Percentiles rank a stretch among this genome's conserved stretches.
Conservation (phyloP, 345 rosid genomes). For the Salix dunnii region DNA sequence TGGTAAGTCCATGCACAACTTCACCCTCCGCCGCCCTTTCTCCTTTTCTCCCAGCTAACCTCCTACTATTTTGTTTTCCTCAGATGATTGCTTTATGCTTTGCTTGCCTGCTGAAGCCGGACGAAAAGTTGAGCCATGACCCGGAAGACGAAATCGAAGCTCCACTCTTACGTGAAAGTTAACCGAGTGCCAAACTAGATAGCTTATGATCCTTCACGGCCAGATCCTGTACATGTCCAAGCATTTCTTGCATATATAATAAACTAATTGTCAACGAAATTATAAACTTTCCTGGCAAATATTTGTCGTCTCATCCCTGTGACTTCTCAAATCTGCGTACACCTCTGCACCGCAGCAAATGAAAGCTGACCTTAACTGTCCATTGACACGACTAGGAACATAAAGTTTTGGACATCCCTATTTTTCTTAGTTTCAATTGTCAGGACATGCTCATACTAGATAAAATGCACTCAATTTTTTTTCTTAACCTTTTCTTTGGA, state of each 20-base stretch:
- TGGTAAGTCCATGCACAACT: constrained; percentile 24
- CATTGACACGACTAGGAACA: neutral
- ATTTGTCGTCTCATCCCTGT: neutral
- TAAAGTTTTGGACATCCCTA: neutral
- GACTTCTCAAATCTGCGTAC: neutral
- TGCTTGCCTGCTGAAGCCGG: constrained; percentile 36
- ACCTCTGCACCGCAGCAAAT: too few relatives aligned
- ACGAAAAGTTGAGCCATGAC: constrained; percentile 7
- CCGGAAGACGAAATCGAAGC: constrained; percentile 32
- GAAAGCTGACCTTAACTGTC: neutral
- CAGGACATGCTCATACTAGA: too few relatives aligned
- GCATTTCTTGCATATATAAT: neutral
- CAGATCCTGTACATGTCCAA: neutral
- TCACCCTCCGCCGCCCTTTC: neutral
- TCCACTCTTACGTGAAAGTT: constrained; percentile 21
- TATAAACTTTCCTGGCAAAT: neutral
- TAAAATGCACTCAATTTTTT: too few relatives aligned
- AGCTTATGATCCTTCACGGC: neutral
- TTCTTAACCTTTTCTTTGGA: neutral
- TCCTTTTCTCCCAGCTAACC: neutral
- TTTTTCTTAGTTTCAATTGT: too few relatives aligned
- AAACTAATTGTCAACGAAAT: neutral
- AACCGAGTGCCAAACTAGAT: neutral
- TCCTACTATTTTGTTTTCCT: neutral
- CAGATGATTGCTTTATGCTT: constrained; percentile 36